Conservation (phyloP, 2,329 filamentous ascomycete species). For the Ambrosiella xylebori region DNA sequence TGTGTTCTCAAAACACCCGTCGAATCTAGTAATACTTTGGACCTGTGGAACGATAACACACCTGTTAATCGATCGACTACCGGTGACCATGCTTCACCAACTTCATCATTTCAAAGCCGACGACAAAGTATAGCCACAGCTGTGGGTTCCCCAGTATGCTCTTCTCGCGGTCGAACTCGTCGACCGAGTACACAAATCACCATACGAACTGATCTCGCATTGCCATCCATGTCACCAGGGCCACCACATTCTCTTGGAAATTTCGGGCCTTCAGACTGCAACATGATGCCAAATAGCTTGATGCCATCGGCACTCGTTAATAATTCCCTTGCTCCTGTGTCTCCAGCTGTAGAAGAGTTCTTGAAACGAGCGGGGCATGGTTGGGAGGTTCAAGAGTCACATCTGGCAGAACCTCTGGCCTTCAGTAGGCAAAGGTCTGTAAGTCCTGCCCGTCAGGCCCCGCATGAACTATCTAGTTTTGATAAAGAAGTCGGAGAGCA, state of each 20-base stretch:
- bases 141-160: background rate
- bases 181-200: background rate
- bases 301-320: background rate
- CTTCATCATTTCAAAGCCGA: background rate
- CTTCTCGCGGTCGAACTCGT: background rate
- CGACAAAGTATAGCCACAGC: background rate
- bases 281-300: background rate
- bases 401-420: conserved; percentile 7
- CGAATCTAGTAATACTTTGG: background rate
- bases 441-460: background rate
- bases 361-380: background rate
- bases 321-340: background rate
- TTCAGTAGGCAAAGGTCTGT: conserved; percentile 2
- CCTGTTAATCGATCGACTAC: background rate
- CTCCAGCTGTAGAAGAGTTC: background rate
- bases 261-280: conserved; percentile 1
- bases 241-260: background rate
- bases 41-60: background rate
- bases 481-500: conserved; percentile 4
- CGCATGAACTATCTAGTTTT: background rate
- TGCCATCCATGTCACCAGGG: background rate
- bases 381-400: conserved; percentile 10
- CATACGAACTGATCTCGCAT: conserved; percentile 8
- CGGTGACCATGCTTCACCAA: background rate
- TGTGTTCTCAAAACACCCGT: background rate